Evolutionary conservation across 2,329 filamentous ascomycete genomes (phyloP), one percentile per base, ranked within the genome.

Genomic region (Cadophora malorum): DNA sequence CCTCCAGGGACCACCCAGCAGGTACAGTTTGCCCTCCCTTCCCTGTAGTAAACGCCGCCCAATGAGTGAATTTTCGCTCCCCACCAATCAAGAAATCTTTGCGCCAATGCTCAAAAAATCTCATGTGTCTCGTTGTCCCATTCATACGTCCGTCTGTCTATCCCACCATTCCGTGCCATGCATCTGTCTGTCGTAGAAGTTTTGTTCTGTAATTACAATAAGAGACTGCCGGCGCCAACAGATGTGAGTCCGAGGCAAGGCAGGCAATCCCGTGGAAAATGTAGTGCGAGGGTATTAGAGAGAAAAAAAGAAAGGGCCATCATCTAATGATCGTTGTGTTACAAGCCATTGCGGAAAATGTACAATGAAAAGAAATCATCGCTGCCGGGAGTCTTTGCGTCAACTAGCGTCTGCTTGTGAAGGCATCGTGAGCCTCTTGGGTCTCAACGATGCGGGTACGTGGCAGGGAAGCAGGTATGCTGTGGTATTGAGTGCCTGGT

Each of bases 181-280:
- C 33, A 33, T 59, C 35, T 59, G 56, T 45, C 35, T 59, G 56
- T 59, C 35, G 56, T 59, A 10, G 10, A 28, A 58, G 28, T 4
- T n/a, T 59, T 21, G 23, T 45, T 25, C 12, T 59, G 56, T 59
- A 38, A 45, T 59, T 59, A 59, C 56, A 58, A 59, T 63, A 70
- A 61, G 65, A 68, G 23, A 69, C 59, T 49, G 59, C 67, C 25
- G 28, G 41, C 12, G 16, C 38, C 41, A 49, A 33, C 23, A 62
- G 41, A 62, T 50, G 21, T 21, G 16, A 49, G 10, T 62, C 61
- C 25, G 49, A n/a, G 50, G 49, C 10, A 53, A 9, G 23, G n/a
- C 8, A 38, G 21, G 3, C 45, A 45, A 45, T 33, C 47, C 38
- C 28, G 3, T 41, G 21, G n/a, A 56, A 58, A 23, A 47, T 16